Evolutionary conservation across 108 stramenopile genomes (phyloP).

Genomic region (Pseudonitzschia pungens): DNA sequence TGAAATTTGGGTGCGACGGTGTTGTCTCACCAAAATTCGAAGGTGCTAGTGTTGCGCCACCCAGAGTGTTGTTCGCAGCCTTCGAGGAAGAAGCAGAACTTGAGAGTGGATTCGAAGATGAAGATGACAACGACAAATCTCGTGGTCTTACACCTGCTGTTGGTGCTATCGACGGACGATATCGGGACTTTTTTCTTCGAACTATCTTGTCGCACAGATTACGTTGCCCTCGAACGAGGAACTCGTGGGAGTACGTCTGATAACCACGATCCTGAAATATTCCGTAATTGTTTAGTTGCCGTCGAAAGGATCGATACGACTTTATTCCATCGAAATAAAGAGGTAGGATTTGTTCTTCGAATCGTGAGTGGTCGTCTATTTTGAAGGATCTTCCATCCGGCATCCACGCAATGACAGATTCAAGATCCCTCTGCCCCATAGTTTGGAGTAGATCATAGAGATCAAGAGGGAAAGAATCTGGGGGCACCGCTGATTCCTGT

Average conservation of each 20-base stretch:
- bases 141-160: not conserved
- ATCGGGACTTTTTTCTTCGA: not conserved
- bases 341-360: conserved; percentile 58
- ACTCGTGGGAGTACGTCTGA: not conserved
- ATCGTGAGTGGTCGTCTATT: conserved; percentile 58
- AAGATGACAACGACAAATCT: too few relatives aligned
- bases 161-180: not conserved
- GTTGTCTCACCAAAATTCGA: not conserved
- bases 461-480: conserved; percentile 18
- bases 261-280: conserved; percentile 31
- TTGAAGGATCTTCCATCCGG: conserved; percentile 66
- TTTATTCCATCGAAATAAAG: conserved; percentile 49
- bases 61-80: not conserved
- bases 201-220: not conserved
- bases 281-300: conserved; percentile 88
- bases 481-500: not conserved
- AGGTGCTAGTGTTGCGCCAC: not conserved
- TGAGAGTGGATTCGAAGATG: too few relatives aligned
- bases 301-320: conserved; percentile 81
- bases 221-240: conserved; percentile 4
- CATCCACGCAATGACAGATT: conserved; percentile 36
- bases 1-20: too few relatives aligned
- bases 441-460: conserved; percentile 25
- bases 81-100: not conserved
- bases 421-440: conserved; percentile 29